Conservation (phyloP, 768 basidiomycete species). For the Clitopilus hobsonii region DNA sequence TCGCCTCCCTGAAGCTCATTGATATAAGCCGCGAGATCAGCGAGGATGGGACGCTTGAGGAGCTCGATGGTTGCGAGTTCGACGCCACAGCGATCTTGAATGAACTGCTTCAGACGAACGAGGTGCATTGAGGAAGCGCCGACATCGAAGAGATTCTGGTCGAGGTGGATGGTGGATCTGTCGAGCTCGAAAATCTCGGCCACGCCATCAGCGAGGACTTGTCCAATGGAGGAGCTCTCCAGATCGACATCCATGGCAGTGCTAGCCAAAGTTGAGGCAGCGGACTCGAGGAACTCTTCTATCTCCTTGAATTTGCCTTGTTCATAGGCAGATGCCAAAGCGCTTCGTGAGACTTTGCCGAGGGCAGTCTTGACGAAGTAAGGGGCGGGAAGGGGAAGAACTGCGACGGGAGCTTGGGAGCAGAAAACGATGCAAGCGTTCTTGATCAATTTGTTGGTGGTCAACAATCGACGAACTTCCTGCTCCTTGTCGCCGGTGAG, state of each 20-base stretch:
- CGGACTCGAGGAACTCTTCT: slow-evolving; percentile 11
- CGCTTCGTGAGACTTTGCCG: slow-evolving; percentile 1
- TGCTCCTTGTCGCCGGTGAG: too few relatives aligned
- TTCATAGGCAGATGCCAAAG: background rate
- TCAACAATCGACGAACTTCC: background rate
- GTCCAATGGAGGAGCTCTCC: background rate
- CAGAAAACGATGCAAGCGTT: background rate
- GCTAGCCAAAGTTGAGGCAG: background rate
- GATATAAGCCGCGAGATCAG: background rate
- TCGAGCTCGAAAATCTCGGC: background rate
- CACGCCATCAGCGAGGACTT: background rate
- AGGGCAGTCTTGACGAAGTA: slow-evolving; percentile 1
- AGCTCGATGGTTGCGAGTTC: background rate
- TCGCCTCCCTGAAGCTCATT: background rate
- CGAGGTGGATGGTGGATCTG: background rate
- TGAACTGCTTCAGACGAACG: background rate
- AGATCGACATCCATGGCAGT: background rate
- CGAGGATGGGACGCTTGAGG: slow-evolving; percentile 1
- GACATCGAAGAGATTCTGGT: background rate
- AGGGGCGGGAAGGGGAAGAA: slow-evolving; percentile 1
- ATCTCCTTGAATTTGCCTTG: slow-evolving; percentile 21
- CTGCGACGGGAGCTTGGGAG: background rate
- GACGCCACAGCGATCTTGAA: background rate
- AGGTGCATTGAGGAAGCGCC: slow-evolving; percentile 2
- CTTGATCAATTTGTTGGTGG: background rate